Conservation (phyloP, 495 filamentous ascomycete species). For the Neurospora pannonica region DNA sequence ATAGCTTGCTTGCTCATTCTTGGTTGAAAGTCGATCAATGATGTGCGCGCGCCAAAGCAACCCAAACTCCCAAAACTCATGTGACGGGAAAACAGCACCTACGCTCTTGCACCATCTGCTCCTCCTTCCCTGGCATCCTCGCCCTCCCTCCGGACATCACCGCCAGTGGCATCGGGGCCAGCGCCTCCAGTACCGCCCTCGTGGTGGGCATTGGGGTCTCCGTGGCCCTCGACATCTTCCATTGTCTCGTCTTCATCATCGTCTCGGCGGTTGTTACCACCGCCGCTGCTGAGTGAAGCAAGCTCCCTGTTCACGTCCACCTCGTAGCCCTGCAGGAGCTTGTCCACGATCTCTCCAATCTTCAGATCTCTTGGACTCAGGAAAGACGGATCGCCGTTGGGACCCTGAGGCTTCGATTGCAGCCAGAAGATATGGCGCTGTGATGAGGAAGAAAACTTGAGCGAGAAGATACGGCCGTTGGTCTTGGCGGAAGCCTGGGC, state of each 20-base stretch:
- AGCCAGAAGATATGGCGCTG: constrained; percentile 92
- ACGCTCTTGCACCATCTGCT: constrained; percentile 96
- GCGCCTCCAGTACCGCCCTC: constrained; percentile 64
- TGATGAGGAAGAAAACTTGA: constrained; percentile 92
- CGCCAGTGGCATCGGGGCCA: constrained; percentile 76
- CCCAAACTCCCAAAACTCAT: constrained; percentile 17
- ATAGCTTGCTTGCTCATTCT: constrained; percentile 3
- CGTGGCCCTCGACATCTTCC: constrained; percentile 69
- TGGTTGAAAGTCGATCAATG: not conserved
- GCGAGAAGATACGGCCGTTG: constrained; percentile 81
- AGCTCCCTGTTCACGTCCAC: constrained; percentile 75
- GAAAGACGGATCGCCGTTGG: constrained; percentile 59
- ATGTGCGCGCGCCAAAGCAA: not conserved
- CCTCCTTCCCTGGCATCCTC: constrained; percentile 80
- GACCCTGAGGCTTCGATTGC: constrained; percentile 76
- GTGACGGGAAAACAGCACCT: constrained; percentile 56
- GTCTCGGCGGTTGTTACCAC: constrained; percentile 50
- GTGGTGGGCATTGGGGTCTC: constrained; percentile 47
- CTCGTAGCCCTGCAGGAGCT: constrained; percentile 79
- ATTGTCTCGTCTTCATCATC: constrained; percentile 70
- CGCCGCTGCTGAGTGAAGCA: constrained; percentile 46
- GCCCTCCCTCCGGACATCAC: constrained; percentile 84
- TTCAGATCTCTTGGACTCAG: constrained; percentile 73
- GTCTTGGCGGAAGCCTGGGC: constrained; percentile 49
- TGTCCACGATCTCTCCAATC: constrained; percentile 77